phyloP scores from a whole-genome alignment of 495 filamentous ascomycete genomes.

The Aspergillus heteromorphus region DNA sequence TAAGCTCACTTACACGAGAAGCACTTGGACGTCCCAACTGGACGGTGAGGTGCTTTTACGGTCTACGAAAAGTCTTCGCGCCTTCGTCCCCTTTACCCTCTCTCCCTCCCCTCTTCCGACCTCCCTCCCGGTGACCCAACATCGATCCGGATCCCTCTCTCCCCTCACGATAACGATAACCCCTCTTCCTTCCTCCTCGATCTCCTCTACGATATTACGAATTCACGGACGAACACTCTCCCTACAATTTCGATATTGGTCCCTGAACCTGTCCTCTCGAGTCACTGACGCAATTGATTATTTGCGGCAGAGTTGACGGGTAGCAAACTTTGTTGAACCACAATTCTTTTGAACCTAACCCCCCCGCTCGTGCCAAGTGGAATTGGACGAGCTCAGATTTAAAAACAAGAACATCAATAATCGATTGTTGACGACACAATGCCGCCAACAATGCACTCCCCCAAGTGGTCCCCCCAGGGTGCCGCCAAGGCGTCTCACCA shows the following conservation, averaged over 20 bases:
- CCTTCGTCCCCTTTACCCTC: conserved; percentile 11
- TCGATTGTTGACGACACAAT: conserved; percentile 17
- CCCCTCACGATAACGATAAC: conserved; percentile 7
- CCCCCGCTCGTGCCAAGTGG: neutral
- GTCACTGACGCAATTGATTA: conserved; percentile 20
- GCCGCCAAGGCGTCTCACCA: conserved; percentile 20
- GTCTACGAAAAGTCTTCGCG: conserved; percentile 16
- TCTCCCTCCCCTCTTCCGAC: conserved; percentile 14
- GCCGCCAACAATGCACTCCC: conserved; percentile 25
- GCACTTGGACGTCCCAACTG: conserved; percentile 34
- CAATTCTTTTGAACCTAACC: neutral
- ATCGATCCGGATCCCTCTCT: conserved; percentile 6
- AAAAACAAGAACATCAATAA: conserved; percentile 3
- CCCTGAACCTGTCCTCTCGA: conserved; percentile 2
- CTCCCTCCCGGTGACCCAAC: conserved; percentile 6
- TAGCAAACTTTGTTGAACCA: conserved; percentile 20
- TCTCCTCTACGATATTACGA: conserved; percentile 13
- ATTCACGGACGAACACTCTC: conserved; percentile 7
- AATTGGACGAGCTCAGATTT: conserved; percentile 1
- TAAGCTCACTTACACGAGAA: conserved; percentile 36
- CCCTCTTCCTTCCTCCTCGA: too few relatives aligned
- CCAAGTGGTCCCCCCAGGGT: conserved; percentile 29
- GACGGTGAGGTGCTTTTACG: conserved; percentile 39
- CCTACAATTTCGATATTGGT: neutral
- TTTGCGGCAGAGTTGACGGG: conserved; percentile 11